phyloP scores from a whole-genome alignment of 2,329 filamentous ascomycete species.

The Rutstroemia sydowiana region DNA sequence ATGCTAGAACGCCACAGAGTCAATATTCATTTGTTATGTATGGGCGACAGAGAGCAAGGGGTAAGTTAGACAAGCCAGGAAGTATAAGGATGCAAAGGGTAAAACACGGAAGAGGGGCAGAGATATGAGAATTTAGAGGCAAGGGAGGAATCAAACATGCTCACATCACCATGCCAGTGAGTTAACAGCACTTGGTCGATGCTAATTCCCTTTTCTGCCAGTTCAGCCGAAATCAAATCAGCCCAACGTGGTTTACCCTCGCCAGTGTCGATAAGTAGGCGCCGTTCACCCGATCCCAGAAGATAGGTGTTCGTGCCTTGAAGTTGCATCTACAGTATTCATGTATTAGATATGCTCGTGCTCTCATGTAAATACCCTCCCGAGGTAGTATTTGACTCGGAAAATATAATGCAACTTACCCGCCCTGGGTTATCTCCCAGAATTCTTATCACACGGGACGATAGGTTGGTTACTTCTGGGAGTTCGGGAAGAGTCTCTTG shows the following conservation, averaged over 20 bases:
- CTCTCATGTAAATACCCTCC: neutral
- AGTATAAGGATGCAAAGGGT: too few species aligned
- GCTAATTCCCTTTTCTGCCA: slow-evolving; percentile 25
- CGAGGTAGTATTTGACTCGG: neutral
- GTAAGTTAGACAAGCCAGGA: too few species aligned
- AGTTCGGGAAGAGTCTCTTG: slow-evolving; percentile 37
- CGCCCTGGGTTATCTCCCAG: slow-evolving; percentile 84
- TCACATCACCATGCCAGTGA: slow-evolving; percentile 74
- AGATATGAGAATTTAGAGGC: too few species aligned
- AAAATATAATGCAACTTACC: slow-evolving; percentile 32
- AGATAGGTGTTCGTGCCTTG: slow-evolving; percentile 90
- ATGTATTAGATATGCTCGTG: neutral
- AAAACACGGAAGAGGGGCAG: too few species aligned
- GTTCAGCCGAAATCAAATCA: slow-evolving; percentile 31
- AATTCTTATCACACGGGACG: slow-evolving; percentile 69
- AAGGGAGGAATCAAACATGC: too few species aligned
- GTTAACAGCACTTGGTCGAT: slow-evolving; percentile 51
- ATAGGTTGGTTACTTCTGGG: slow-evolving; percentile 67
- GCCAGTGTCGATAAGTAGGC: slow-evolving; percentile 82
- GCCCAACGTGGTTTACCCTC: slow-evolving; percentile 68
- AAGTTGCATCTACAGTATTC: neutral
- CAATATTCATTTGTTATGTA: too few species aligned
- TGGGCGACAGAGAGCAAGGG: too few species aligned
- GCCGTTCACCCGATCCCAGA: slow-evolving; percentile 61
- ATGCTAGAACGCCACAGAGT: slow-evolving; percentile 38